These are phyloP conservation scores for Drechslerella coelobrocha DNA, from an alignment of 2,329 filamentous ascomycete genomes.

Conservation along the genomic window DNA sequence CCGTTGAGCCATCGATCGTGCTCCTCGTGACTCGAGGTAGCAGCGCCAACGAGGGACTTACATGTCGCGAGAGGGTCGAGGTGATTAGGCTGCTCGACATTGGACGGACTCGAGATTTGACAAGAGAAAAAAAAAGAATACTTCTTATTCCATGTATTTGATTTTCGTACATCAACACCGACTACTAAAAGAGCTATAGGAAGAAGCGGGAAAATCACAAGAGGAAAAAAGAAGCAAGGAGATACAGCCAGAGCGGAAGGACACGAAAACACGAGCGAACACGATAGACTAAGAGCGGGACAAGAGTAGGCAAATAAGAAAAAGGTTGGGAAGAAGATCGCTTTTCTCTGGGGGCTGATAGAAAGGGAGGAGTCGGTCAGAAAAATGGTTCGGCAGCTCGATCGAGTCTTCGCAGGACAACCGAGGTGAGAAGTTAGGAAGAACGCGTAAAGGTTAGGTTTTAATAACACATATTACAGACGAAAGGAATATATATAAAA, in stretches of 20 bases:
- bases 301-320: background rate
- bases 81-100: background rate
- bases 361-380: slow-evolving; percentile 52
- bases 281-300: slow-evolving; percentile 7
- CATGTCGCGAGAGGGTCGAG: no score
- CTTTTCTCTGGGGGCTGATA: slow-evolving; percentile 53
- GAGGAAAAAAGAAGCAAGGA: slow-evolving; percentile 42
- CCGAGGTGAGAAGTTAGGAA: slow-evolving; percentile 57
- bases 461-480: slow-evolving; percentile 58
- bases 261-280: slow-evolving; percentile 8
- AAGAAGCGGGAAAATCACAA: slow-evolving; percentile 23
- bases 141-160: slow-evolving; percentile 49
- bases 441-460: slow-evolving; percentile 54
- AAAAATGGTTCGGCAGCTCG: slow-evolving; percentile 51
- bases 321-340: slow-evolving; percentile 51
- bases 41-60: no score
- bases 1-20: no score
- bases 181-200: slow-evolving; percentile 48
- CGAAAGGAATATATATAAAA: slow-evolving; percentile 54
- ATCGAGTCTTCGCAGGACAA: slow-evolving; percentile 54
- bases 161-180: slow-evolving; percentile 51
- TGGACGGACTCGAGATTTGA: background rate
- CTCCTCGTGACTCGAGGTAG: no score
- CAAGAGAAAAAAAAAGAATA: slow-evolving; percentile 11
- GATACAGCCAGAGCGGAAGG: slow-evolving; percentile 23